Evolutionary conservation across 2,329 filamentous ascomycete species (phyloP), one percentile per base, ranked within the genome.

Genomic region (Botryotinia calthae): DNA sequence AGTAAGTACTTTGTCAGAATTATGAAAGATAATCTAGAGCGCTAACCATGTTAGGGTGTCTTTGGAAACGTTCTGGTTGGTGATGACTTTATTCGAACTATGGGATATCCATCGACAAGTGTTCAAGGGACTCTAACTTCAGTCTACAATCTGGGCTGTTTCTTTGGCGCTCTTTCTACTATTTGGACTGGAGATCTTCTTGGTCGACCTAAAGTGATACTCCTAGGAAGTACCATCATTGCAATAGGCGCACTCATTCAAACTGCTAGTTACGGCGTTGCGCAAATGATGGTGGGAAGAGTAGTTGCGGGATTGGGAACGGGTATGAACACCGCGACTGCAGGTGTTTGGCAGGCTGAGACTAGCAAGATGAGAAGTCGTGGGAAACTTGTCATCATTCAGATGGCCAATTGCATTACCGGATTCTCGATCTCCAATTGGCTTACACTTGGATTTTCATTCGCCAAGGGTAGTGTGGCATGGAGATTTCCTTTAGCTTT

Each of bases 401-500:
- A 89, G 78, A 87, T 87, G 28, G 86, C 86, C 6, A 79, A 89
- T 70, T 88, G 89, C 75, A 87, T 86, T 0, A 83, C 84, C 40
- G 87, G 87, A 37, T 86, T 70, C 25, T 70, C 68, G 2, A 58
- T 72, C 31, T 65, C 46, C 2, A 89, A 89, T 80, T 90, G 88
- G 88, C 83, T 90, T 65, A 87, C 89, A 74, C 85, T 88, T 56
- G 87, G 87, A 25, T 83, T 88, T 75, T 87, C 85, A 2, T 89
- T 87, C 75, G 83, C 85, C 12, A 70, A 62, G 16, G 68, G 82
- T 2, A 83, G 83, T 64, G 83, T 86, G 31, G 81, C 84, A 0
- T 88, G 89, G 89, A 84, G 89, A 4, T 90, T 91, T 78, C 89
- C 89, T 0, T 82, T 91, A n/a, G 86, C 84, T 3, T 86, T 88